Conservation (phyloP, 2,329 filamentous ascomycete genomes). For the Bipolaris bicolor region DNA sequence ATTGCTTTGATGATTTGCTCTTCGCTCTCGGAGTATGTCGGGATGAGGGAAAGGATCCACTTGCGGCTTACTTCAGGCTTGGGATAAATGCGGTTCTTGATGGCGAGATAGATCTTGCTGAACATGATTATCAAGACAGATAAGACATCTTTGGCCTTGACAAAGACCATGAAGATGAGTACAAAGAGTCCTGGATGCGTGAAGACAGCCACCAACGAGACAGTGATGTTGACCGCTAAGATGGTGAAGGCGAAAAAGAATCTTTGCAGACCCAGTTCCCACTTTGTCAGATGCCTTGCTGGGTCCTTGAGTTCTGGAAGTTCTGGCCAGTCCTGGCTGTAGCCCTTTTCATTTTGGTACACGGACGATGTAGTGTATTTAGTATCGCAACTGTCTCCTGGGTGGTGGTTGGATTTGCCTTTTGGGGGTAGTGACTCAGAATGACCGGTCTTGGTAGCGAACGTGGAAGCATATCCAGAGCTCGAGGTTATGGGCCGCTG, state of each 20-base stretch:
- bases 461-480: neutral
- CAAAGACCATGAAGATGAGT: slow-evolving; percentile 2
- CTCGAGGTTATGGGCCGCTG: neutral
- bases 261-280: neutral
- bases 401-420: neutral
- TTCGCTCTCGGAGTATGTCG: slow-evolving; percentile 2
- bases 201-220: neutral
- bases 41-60: slow-evolving; percentile 2
- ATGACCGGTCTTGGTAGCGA: neutral
- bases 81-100: slow-evolving; percentile 1
- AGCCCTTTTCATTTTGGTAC: neutral
- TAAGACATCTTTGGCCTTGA: slow-evolving; percentile 2
- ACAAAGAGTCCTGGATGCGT: slow-evolving; percentile 3
- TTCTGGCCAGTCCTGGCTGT: slow-evolving; percentile 1
- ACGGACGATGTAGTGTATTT: neutral
- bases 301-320: slow-evolving; percentile 2
- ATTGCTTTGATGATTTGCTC: slow-evolving; percentile 4
- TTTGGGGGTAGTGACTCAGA: neutral
- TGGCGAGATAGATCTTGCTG: neutral
- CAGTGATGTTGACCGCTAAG: neutral
- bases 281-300: neutral
- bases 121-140: neutral
- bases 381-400: neutral
- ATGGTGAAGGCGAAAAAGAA: slow-evolving; percentile 2
- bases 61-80: slow-evolving; percentile 2